Conservation (phyloP, 176 grass and related monocot species). For the Cenchrus purpureus region DNA sequence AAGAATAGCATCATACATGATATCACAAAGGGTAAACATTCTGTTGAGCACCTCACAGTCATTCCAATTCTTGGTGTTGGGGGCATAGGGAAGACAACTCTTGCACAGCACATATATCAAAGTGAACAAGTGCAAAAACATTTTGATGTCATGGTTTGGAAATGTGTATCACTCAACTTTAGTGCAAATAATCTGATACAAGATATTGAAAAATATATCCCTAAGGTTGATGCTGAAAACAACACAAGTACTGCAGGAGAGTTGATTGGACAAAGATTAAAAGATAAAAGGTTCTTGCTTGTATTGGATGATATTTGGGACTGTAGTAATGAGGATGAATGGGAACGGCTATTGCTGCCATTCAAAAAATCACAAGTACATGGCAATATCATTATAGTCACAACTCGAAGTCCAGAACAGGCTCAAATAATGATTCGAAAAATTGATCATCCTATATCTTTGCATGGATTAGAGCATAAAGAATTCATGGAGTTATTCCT, state of each 20-base stretch:
- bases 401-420: background rate
- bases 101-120: constrained; percentile 37
- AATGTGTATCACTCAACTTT: constrained; percentile 42
- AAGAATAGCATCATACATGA: background rate
- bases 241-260: background rate
- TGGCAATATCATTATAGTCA: constrained; percentile 14
- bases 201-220: background rate
- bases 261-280: background rate
- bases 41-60: background rate
- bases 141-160: constrained; percentile 43
- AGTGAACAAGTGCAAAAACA: background rate
- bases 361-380: background rate
- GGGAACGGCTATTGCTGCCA: background rate
- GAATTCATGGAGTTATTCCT: background rate
- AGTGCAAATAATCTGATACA: background rate
- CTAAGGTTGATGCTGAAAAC: too few species aligned
- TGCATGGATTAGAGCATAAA: background rate
- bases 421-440: constrained; percentile 1
- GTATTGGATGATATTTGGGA: constrained; percentile 41
- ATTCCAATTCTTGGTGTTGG: constrained; percentile 35
- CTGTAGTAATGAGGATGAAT: background rate
- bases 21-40: background rate
- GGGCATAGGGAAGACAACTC: constrained; percentile 52
- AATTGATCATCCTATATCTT: background rate
- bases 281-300: constrained; percentile 24